These are phyloP conservation scores for Musa troglodytarum DNA, from an alignment of 176 grass and related monocot genomes.

Conservation along the genomic window DNA sequence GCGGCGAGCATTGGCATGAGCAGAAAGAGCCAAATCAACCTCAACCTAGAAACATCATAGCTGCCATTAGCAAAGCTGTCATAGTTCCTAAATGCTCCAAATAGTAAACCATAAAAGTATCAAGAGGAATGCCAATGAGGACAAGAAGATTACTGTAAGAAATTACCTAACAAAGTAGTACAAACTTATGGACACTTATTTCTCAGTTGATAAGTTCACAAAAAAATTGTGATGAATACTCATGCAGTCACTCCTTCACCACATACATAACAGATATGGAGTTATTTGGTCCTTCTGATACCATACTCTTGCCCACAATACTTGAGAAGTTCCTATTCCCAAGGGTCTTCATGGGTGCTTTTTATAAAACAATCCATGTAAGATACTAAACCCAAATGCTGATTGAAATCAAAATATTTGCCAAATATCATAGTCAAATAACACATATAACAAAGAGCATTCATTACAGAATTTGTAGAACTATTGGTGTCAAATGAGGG, in stretches of 20 bases:
- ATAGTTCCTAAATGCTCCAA: not conserved
- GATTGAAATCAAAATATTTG: not conserved
- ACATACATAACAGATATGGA: not conserved
- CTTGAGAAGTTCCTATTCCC: not conserved
- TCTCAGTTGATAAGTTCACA: not conserved
- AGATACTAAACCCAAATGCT: not conserved
- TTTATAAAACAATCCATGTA: not conserved
- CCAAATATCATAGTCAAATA: not conserved
- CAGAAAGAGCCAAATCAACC: slow-evolving; percentile 93
- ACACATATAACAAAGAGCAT: not conserved
- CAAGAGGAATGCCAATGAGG: not conserved
- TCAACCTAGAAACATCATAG: slow-evolving; percentile 45
- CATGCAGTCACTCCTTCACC: not conserved
- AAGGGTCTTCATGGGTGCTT: not conserved
- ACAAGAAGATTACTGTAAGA: not conserved
- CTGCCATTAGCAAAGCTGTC: not conserved
- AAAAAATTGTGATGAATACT: not conserved
- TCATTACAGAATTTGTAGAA: not conserved
- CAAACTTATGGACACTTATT: not conserved
- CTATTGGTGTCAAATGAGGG: not conserved
- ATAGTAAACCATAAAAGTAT: not conserved
- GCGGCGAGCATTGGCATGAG: slow-evolving; percentile 91
- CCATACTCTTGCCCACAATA: not conserved
- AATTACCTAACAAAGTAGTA: too few species aligned
- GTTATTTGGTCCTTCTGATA: not conserved